These are phyloP conservation scores for Myxozyma neotropica DNA, from an alignment of 805 yeast species.

Conservation along the genomic window DNA sequence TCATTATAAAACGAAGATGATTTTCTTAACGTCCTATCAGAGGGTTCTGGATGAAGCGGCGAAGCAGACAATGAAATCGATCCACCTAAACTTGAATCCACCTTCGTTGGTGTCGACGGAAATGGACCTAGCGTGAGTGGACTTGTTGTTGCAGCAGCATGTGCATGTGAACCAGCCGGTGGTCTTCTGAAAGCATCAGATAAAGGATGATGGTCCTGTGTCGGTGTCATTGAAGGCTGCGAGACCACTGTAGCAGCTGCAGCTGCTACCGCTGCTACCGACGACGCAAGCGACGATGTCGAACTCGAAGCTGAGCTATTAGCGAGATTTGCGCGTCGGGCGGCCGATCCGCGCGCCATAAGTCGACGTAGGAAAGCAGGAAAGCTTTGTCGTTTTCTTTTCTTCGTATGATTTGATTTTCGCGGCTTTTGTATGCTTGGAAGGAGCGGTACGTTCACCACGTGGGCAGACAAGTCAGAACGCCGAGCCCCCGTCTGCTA, in stretches of 20 bases:
- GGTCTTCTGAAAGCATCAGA: background rate
- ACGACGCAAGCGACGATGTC: conserved; percentile 22
- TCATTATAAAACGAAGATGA: conserved; percentile 19
- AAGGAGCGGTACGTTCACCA: background rate
- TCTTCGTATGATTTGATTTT: background rate
- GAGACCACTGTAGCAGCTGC: background rate
- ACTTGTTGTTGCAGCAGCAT: background rate
- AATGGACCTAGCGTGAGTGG: background rate
- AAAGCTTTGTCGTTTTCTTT: background rate
- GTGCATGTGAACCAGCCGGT: background rate
- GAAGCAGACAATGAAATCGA: background rate
- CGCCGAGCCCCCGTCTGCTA: background rate
- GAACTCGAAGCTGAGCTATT: conserved; percentile 23
- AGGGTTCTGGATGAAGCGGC: conserved; percentile 2
- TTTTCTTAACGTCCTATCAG: conserved; percentile 14
- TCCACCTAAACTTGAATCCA: background rate
- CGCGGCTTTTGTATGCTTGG: background rate
- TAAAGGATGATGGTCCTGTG: background rate
- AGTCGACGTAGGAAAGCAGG: conserved; percentile 1
- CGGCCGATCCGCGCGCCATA: conserved; percentile 32
- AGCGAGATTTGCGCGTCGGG: conserved; percentile 22
- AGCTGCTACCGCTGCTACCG: background rate
- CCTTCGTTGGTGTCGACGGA: conserved; percentile 1
- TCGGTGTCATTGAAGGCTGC: background rate
- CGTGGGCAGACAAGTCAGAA: background rate